Conservation (phyloP, 345 rosid species). For the Eucalyptus curtisii region DNA sequence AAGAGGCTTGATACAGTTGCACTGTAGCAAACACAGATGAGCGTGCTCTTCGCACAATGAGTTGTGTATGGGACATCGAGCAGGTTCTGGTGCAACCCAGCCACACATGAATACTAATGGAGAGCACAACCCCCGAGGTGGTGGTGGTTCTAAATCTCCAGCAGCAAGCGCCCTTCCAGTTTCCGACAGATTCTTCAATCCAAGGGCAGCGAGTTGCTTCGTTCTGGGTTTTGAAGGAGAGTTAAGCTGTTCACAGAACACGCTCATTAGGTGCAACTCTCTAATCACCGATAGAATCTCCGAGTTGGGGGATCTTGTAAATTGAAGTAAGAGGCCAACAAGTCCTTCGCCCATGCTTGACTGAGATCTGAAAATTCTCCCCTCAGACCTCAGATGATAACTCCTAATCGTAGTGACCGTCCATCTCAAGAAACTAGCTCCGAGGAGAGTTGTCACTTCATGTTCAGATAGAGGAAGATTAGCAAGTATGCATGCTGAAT, state of each 20-base stretch:
- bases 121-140: constrained; percentile 9
- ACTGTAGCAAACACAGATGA: constrained; percentile 18
- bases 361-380: background rate
- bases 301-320: constrained; percentile 8
- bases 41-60: constrained; percentile 4
- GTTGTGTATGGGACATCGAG: constrained; percentile 20
- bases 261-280: constrained; percentile 17
- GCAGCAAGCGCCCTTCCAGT: constrained; percentile 5
- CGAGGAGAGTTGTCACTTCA: constrained; percentile 14
- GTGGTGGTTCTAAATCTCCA: constrained; percentile 4
- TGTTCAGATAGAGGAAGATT: constrained; percentile 18
- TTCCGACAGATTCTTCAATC: constrained; percentile 28
- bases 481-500: constrained; percentile 26
- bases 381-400: background rate
- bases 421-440: constrained; percentile 19
- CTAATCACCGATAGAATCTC: background rate
- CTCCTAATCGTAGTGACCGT: constrained; percentile 2
- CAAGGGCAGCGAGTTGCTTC: constrained; percentile 21
- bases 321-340: constrained; percentile 24
- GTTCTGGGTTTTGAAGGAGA: constrained; percentile 5
- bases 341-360: constrained; percentile 29
- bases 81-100: constrained; percentile 3
- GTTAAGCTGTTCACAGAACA: constrained; percentile 8
- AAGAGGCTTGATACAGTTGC: constrained; percentile 20
- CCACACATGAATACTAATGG: constrained; percentile 6